These are phyloP conservation scores for Spathaspora sp. DNA, from an alignment of 1,139 yeast species.

Conservation along the genomic window DNA sequence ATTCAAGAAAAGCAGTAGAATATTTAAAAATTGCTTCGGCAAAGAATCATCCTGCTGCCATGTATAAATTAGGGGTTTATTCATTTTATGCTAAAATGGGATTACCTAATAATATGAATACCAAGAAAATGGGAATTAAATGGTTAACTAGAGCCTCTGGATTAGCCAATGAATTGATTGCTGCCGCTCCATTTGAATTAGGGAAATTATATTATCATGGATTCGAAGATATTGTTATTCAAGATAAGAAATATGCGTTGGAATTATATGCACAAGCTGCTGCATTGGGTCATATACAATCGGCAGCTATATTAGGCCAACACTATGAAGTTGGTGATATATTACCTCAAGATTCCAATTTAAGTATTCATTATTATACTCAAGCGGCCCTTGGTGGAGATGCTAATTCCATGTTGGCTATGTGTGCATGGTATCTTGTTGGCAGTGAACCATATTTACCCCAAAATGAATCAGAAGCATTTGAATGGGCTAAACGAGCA, in stretches of 20 bases:
- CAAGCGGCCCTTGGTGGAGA: conserved; percentile 90
- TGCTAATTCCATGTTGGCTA: conserved; percentile 83
- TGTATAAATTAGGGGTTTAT: conserved; percentile 87
- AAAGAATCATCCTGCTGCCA: conserved; percentile 91
- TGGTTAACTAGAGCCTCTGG: conserved; percentile 91
- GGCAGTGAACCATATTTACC: conserved; percentile 84
- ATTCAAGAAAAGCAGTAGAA: conserved; percentile 81
- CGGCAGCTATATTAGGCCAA: conserved; percentile 78
- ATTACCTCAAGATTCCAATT: conserved; percentile 78
- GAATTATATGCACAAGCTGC: conserved; percentile 89
- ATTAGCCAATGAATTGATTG: conserved; percentile 78
- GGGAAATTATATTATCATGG: conserved; percentile 85
- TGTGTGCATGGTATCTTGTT: conserved; percentile 95
- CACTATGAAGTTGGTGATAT: conserved; percentile 82
- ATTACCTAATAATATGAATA: conserved; percentile 59
- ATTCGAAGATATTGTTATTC: conserved; percentile 80
- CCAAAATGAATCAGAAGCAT: conserved; percentile 82
- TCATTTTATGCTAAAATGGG: conserved; percentile 88
- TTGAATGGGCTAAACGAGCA: conserved; percentile 90
- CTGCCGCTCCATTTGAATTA: conserved; percentile 91
- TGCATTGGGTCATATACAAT: conserved; percentile 78
- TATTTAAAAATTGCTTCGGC: conserved; percentile 86
- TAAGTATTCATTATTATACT: conserved; percentile 90
- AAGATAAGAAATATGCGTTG: conserved; percentile 80
- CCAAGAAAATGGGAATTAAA: conserved; percentile 84